Evolutionary conservation across 2,329 filamentous ascomycete species (phyloP).

Genomic region (Aspergillus brasiliensis): DNA sequence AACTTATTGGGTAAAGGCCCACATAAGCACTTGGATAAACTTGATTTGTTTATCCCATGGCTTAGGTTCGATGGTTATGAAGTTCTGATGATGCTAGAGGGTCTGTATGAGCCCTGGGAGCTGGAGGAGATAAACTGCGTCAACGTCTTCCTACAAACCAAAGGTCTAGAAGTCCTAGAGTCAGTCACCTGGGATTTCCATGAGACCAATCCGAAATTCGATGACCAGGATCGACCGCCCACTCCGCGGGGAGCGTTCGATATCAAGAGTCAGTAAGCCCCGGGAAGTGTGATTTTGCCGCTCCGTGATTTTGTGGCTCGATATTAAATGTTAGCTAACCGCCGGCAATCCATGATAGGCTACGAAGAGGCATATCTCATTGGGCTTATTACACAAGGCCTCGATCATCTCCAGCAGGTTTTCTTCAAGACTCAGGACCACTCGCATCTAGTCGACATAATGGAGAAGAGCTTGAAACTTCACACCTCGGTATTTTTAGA

Average conservation of each 20-base stretch:
- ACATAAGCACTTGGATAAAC: no score
- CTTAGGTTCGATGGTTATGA: background rate
- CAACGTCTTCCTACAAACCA: background rate
- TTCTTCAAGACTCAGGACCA: background rate
- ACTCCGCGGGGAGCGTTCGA: no score
- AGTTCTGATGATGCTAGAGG: no score
- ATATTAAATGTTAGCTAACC: no score
- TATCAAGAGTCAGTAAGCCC: no score
- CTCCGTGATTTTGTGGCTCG: no score
- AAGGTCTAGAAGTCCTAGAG: background rate
- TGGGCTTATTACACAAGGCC: no score
- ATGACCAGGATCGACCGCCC: background rate
- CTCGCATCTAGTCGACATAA: background rate
- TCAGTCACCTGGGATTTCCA: slow-evolving; percentile 14
- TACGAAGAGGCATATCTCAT: no score
- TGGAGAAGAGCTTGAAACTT: background rate
- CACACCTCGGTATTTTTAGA: background rate
- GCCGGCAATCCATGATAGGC: no score
- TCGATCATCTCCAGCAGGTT: no score
- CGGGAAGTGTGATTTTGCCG: no score
- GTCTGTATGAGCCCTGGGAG: slow-evolving; percentile 14
- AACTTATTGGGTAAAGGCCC: slow-evolving; percentile 13
- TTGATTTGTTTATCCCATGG: no score
- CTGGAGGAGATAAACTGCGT: slow-evolving; percentile 13
- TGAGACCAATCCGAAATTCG: slow-evolving; percentile 15